These are phyloP conservation scores for Diaporthe sp. DNA, from an alignment of 2,329 filamentous ascomycete genomes.

Conservation along the genomic window DNA sequence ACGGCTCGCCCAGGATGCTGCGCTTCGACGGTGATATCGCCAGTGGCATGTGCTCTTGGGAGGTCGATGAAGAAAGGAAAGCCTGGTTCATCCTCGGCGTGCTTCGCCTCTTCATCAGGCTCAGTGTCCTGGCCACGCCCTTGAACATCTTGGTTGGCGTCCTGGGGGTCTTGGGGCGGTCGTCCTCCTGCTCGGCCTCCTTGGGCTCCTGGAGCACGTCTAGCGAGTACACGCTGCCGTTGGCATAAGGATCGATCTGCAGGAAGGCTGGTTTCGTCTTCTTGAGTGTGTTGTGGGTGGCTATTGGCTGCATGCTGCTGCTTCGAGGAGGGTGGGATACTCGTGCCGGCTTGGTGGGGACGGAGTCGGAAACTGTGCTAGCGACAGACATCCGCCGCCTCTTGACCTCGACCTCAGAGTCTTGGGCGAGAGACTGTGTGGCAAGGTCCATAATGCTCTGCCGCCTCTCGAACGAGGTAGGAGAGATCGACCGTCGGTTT, in stretches of 20 bases:
- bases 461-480: slow-evolving; percentile 50
- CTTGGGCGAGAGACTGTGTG: slow-evolving; percentile 3
- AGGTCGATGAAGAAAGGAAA: slow-evolving; percentile 46
- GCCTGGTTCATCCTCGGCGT: slow-evolving; percentile 59
- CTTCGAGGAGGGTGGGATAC: slow-evolving; percentile 53
- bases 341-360: slow-evolving; percentile 39
- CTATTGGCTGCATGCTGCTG: slow-evolving; percentile 56
- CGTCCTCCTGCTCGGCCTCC: slow-evolving; percentile 46
- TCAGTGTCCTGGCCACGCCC: slow-evolving; percentile 62
- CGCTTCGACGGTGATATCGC: slow-evolving; percentile 46
- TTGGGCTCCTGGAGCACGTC: slow-evolving; percentile 43
- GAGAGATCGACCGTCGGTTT: slow-evolving; percentile 58
- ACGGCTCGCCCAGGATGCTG: slow-evolving; percentile 42
- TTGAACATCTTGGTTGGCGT: slow-evolving; percentile 63
- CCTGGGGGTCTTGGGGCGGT: slow-evolving; percentile 54
- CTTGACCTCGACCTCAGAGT: slow-evolving; percentile 43
- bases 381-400: slow-evolving; percentile 49
- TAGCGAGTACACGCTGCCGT: slow-evolving; percentile 51
- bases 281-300: slow-evolving; percentile 46
- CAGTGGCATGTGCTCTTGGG: slow-evolving; percentile 50
- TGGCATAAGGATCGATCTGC: slow-evolving; percentile 66
- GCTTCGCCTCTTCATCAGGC: slow-evolving; percentile 68
- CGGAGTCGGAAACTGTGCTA: slow-evolving; percentile 45
- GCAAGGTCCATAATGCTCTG: slow-evolving; percentile 42
- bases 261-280: slow-evolving; percentile 62